These are phyloP conservation scores for Fusarium sp. DNA, from an alignment of 2,329 filamentous ascomycete genomes.

Conservation along the genomic window DNA sequence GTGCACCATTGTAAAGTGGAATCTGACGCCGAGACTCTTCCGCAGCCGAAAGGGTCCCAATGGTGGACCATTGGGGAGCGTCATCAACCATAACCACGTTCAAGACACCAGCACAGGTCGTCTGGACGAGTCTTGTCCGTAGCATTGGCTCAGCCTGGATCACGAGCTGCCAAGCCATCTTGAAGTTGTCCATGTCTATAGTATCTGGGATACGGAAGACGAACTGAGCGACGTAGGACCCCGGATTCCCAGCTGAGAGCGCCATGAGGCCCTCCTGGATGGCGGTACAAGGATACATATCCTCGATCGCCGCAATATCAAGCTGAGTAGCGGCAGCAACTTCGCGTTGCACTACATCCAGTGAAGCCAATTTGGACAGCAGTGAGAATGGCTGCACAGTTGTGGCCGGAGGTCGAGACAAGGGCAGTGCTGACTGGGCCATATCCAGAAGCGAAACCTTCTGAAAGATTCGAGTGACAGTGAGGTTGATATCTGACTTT, in stretches of 20 bases:
- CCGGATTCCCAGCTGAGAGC: constrained; percentile 30
- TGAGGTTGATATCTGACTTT: constrained; percentile 53
- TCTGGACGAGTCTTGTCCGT: constrained; percentile 40
- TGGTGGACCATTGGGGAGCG: constrained; percentile 17
- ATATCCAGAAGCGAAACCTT: constrained; percentile 34
- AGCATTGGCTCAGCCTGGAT: constrained; percentile 20
- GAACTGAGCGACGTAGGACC: constrained; percentile 39
- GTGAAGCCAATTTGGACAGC: not conserved
- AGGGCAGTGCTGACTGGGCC: constrained; percentile 32
- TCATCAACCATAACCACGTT: constrained; percentile 32
- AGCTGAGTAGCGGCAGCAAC: not conserved
- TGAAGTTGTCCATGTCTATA: constrained; percentile 22
- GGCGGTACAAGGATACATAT: constrained; percentile 38
- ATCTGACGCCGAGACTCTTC: constrained; percentile 9
- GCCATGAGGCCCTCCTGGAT: constrained; percentile 43
- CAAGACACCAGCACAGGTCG: constrained; percentile 26
- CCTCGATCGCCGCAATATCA: not conserved
- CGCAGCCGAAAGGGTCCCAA: not conserved
- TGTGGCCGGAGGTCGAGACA: not conserved
- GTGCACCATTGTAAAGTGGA: constrained; percentile 24
- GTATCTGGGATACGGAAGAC: constrained; percentile 26
- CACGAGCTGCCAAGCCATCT: constrained; percentile 28
- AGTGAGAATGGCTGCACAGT: constrained; percentile 26
- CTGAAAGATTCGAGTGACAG: constrained; percentile 59
- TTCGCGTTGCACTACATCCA: not conserved